Percentiles rank a stretch among this genome's conserved stretches.
Evolutionary conservation across 2,329 filamentous ascomycete genomes (phyloP).

Genomic region (Penicillium sp.): DNA sequence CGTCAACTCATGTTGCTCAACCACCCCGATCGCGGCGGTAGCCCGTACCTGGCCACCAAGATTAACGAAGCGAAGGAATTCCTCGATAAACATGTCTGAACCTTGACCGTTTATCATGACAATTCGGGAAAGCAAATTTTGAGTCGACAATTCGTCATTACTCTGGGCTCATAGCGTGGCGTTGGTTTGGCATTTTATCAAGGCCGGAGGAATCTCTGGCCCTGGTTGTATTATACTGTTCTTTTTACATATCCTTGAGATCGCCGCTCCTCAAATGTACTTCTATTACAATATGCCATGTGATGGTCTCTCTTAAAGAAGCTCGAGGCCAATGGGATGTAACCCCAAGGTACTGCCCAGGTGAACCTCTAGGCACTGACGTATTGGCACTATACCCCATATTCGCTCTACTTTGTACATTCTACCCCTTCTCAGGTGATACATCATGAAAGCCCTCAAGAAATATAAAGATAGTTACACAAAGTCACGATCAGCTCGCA

Average conservation of each 20-base stretch:
- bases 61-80: constrained; percentile 98
- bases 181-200: constrained; percentile 34
- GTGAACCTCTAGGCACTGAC: background rate
- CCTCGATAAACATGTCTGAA: constrained; percentile 69
- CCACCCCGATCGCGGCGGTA: constrained; percentile 95
- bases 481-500: background rate
- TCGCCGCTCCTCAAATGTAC: constrained; percentile 62
- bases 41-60: constrained; percentile 94
- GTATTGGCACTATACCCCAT: background rate
- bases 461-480: background rate
- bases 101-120: background rate
- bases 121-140: constrained; percentile 2
- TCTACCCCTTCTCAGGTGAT: too few relatives aligned
- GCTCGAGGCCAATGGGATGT: too few relatives aligned
- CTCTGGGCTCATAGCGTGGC: constrained; percentile 45
- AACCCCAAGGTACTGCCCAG: too few relatives aligned
- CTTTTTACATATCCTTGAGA: constrained; percentile 52
- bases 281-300: constrained; percentile 12
- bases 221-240: constrained; percentile 66
- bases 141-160: constrained; percentile 23
- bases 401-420: background rate
- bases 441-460: too few relatives aligned
- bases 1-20: constrained; percentile 95
- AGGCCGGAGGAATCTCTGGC: constrained; percentile 22
- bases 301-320: constrained; percentile 9